phyloP scores from a whole-genome alignment of 75 land plant species.

The Pinus taeda region DNA sequence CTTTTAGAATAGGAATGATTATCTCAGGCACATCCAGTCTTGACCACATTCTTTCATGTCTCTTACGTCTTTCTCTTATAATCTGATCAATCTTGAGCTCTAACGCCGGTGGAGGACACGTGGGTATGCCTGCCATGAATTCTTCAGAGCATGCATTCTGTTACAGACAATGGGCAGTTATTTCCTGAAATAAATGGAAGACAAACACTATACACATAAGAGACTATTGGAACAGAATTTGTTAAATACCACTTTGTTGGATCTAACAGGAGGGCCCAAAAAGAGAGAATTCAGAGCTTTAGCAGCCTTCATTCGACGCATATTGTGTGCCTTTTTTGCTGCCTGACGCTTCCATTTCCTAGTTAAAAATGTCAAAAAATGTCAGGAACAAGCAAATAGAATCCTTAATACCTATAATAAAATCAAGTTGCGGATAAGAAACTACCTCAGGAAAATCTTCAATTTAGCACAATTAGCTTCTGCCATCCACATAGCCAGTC shows the following conservation, averaged over 20 bases:
- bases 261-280: conserved; percentile 61
- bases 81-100: conserved; percentile 41
- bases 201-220: neutral
- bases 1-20: conserved; percentile 35
- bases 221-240: neutral
- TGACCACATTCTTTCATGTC: conserved; percentile 55
- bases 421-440: neutral
- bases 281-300: conserved; percentile 65
- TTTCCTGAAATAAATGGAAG: neutral
- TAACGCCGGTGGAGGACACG: neutral
- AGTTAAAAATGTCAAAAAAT: conserved; percentile 2
- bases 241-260: conserved; percentile 14
- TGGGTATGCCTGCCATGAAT: neutral
- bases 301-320: conserved; percentile 37
- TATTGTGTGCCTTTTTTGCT: conserved; percentile 29
- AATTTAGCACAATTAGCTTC: conserved; percentile 51
- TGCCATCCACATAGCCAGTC: conserved; percentile 5
- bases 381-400: conserved; percentile 1
- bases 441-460: conserved; percentile 41
- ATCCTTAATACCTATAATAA: neutral
- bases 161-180: neutral
- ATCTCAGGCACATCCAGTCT: conserved; percentile 61
- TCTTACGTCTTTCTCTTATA: conserved; percentile 42
- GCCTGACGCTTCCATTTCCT: conserved; percentile 74
- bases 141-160: neutral